Conservation (phyloP, 768 basidiomycete species). For the Roridomyces roridus region DNA sequence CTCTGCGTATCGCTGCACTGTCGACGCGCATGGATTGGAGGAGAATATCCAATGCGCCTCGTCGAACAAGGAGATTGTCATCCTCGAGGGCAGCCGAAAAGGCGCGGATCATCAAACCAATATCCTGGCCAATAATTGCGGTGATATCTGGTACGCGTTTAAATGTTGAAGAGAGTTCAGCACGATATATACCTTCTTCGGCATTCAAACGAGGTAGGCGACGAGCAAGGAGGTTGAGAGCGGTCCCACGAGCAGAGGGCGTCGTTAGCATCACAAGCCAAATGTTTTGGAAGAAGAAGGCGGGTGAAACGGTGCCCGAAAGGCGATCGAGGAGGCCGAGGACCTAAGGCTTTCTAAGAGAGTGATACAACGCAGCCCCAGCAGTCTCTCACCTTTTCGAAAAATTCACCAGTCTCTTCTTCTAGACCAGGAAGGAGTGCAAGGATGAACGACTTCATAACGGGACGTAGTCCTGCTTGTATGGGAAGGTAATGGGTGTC, state of each 20-base stretch:
- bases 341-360: constrained; percentile 53
- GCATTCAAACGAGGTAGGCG: constrained; percentile 74
- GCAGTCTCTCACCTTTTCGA: constrained; percentile 71
- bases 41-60: constrained; percentile 86
- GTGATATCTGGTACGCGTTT: constrained; percentile 56
- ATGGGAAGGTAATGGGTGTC: constrained; percentile 92
- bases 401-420: constrained; percentile 97
- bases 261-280: constrained; percentile 95
- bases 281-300: constrained; percentile 95
- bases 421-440: constrained; percentile 94
- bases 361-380: constrained; percentile 11
- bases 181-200: constrained; percentile 62
- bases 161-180: background rate
- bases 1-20: constrained; percentile 70
- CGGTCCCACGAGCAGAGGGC: constrained; percentile 82
- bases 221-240: constrained; percentile 86
- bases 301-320: constrained; percentile 81
- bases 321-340: constrained; percentile 79
- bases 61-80: constrained; percentile 87
- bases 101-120: constrained; percentile 93
- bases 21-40: constrained; percentile 78
- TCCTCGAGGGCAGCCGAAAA: constrained; percentile 93
- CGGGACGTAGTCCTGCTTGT: constrained; percentile 78
- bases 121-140: constrained; percentile 79
- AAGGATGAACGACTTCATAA: constrained; percentile 94